A percentile compares a stretch with the other conserved stretches of the same genome.
These are phyloP conservation scores for Apiotrichum veenhuisii DNA, from an alignment of 1,284 basidiomycete species.

Conservation along the genomic window DNA sequence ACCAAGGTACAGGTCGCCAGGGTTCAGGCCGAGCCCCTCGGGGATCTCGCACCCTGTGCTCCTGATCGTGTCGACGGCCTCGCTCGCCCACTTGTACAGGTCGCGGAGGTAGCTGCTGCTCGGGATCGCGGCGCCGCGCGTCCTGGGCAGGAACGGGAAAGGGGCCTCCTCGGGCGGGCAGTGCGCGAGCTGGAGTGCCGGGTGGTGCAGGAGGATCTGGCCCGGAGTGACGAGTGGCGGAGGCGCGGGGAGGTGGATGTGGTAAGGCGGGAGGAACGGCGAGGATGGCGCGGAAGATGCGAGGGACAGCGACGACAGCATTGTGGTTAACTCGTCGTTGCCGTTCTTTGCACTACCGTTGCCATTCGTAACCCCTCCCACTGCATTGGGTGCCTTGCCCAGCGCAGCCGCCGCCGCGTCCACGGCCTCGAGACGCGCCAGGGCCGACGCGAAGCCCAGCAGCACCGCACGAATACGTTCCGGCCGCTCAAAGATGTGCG, in stretches of 20 bases:
- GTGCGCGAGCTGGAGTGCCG: conserved; percentile 44
- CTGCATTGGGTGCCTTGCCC: background rate
- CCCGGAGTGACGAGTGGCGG: conserved; percentile 28
- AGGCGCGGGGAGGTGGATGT: conserved; percentile 28
- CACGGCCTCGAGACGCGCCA: conserved; percentile 63
- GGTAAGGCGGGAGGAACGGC: conserved; percentile 16
- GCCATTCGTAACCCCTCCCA: no score
- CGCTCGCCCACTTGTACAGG: conserved; percentile 57
- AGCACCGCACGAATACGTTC: conserved; percentile 80
- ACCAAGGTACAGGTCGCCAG: conserved; percentile 65
- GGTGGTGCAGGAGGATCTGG: conserved; percentile 39
- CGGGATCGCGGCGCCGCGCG: conserved; percentile 16
- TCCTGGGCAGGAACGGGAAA: conserved; percentile 30
- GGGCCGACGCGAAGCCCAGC: conserved; percentile 70
- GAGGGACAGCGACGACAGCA: conserved; percentile 37
- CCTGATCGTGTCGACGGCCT: conserved; percentile 64
- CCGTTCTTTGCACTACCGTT: background rate
- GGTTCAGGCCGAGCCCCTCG: conserved; percentile 62
- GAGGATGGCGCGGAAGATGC: conserved; percentile 8
- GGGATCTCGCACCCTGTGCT: conserved; percentile 75
- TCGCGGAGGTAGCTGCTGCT: conserved; percentile 40
- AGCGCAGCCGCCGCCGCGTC: conserved; percentile 8
- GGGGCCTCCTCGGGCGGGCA: conserved; percentile 37
- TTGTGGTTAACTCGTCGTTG: conserved; percentile 25
- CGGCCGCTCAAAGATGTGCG: conserved; percentile 77